Evolutionary conservation across 495 filamentous ascomycete genomes (phyloP), one percentile per base, ranked within the genome.

Genomic region (Aspergillus ellipticus): DNA sequence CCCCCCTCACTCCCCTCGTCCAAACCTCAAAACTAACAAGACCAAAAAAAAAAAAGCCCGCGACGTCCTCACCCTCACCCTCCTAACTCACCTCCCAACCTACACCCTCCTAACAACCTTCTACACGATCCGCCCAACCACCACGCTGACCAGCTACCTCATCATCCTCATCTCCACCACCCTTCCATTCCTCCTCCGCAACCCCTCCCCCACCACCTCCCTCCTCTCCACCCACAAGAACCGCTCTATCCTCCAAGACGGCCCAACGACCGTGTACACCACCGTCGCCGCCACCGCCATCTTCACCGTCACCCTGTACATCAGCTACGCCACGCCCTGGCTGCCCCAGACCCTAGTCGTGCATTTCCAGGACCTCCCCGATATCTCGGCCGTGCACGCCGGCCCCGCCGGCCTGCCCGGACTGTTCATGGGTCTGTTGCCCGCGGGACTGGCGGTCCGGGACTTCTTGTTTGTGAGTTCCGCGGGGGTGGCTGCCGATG

Each of bases 401-500:
- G 81, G 82, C 13, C 80, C 78, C 1, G 69, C 67, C 1, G 71
- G 74, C 19, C 63, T 82, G 6, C 70, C 74, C 4, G 53, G 59
- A 15, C 66, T 86, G 2, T 74, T 85, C 42, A 46, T 80, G 49
- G 71, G 75, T 0, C 69, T 90, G 35, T 62, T 88, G n/a, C 84
- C 82, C 2, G 74, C 82, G 21, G 91, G 91, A 8, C 76, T 80
- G 55, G 87, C 89, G 1, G 84, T 85, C 21, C 77, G 80, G 42
- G 77, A 78, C 45, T 90, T 95, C 66, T 80, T 96, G 53, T 92
- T 95, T 65, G 84, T 83, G 26, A 89, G 85, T 57, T 83, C 82
- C 11, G 74, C 80, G 2, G 80, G 79, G 3, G 75, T 73, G 6
- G 54, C 65, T 13, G 57, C 65, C 28, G 64, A 28, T 3, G 22